A percentile compares a stretch with the other conserved stretches of the same genome.
phyloP scores from a whole-genome alignment of 1,139 yeast species.

The Suhomyces ambrosiae region DNA sequence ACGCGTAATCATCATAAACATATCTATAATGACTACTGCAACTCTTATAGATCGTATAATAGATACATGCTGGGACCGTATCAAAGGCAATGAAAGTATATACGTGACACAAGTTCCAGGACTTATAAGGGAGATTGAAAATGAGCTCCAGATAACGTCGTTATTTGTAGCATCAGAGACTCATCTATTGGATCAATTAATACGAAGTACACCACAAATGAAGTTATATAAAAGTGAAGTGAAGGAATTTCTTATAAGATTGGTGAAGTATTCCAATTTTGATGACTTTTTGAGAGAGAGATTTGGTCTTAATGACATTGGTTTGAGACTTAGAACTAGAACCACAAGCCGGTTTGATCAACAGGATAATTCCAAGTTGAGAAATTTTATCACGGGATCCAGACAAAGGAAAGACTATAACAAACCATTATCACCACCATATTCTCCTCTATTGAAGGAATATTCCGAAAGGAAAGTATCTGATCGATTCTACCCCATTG shows the following conservation, averaged over 20 bases:
- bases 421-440: slow-evolving; percentile 15
- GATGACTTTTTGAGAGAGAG: slow-evolving; percentile 30
- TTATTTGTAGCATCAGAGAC: slow-evolving; percentile 31
- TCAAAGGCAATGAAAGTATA: slow-evolving; percentile 23
- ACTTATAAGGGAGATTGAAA: slow-evolving; percentile 32
- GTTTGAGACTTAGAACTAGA: slow-evolving; percentile 1
- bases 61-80: slow-evolving; percentile 32
- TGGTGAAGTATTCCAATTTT: slow-evolving; percentile 28
- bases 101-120: slow-evolving; percentile 30
- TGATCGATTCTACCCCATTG: neutral
- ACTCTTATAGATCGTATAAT: slow-evolving; percentile 20
- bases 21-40: slow-evolving; percentile 5
- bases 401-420: neutral
- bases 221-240: slow-evolving; percentile 33
- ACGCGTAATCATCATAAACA: slow-evolving; percentile 2
- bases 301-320: slow-evolving; percentile 21
- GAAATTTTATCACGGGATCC: neutral
- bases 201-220: slow-evolving; percentile 29
- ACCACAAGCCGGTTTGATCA: neutral
- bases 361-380: neutral
- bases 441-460: slow-evolving; percentile 10
- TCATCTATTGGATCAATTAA: slow-evolving; percentile 28
- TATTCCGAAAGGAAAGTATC: neutral
- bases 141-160: slow-evolving; percentile 21
- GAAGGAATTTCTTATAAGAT: slow-evolving; percentile 30